These are phyloP conservation scores for Trametes sp. DNA, from an alignment of 1,284 basidiomycete species.

Conservation along the genomic window DNA sequence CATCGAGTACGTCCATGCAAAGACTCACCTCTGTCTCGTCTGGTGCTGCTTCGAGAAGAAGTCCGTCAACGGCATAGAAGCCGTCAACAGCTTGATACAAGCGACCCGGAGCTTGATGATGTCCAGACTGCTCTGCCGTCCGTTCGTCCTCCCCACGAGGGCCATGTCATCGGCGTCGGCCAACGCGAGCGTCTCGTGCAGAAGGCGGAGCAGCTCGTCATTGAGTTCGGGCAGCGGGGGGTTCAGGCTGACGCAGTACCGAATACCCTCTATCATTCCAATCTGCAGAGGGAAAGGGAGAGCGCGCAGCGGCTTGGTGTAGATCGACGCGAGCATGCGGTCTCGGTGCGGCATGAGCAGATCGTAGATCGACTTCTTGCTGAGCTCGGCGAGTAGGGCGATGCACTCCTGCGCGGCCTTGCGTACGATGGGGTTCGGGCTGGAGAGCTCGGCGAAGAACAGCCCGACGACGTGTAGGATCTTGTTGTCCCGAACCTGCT, in stretches of 20 bases:
- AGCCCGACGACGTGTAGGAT: slow-evolving; percentile 78
- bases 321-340: slow-evolving; percentile 89
- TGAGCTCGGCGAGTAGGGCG: slow-evolving; percentile 80
- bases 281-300: slow-evolving; percentile 97
- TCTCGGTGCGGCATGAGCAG: slow-evolving; percentile 88
- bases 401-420: slow-evolving; percentile 88
- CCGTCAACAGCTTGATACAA: slow-evolving; percentile 92
- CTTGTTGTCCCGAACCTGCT: slow-evolving; percentile 57
- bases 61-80: slow-evolving; percentile 94
- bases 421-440: slow-evolving; percentile 87
- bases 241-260: slow-evolving; percentile 87
- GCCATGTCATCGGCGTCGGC: slow-evolving; percentile 95
- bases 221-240: slow-evolving; percentile 91
- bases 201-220: slow-evolving; percentile 90
- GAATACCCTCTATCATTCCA: slow-evolving; percentile 97
- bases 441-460: slow-evolving; percentile 91
- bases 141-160: slow-evolving; percentile 77
- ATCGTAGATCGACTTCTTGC: slow-evolving; percentile 77
- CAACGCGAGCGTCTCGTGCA: slow-evolving; percentile 94
- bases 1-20: too few relatives aligned
- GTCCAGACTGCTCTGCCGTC: slow-evolving; percentile 85
- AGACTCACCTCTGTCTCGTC: slow-evolving; percentile 81
- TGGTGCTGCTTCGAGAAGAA: slow-evolving; percentile 87
- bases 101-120: slow-evolving; percentile 94
- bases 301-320: slow-evolving; percentile 96